Base-by-base conservation (phyloP, 2,329 filamentous ascomycete species). In the Coniella lustricola region DNA sequence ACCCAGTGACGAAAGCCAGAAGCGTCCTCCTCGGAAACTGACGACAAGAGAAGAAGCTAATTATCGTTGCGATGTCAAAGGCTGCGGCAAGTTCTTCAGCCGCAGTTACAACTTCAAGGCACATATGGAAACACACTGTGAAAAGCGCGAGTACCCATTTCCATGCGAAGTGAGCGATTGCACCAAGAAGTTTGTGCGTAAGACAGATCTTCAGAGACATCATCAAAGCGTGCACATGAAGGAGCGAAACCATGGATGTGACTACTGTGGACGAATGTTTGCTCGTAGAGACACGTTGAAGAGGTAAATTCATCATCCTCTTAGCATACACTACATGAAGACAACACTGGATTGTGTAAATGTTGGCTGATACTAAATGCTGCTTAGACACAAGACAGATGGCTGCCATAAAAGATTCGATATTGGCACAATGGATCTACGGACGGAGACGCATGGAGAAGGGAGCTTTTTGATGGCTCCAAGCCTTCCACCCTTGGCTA, bases 91-190 rank as follows among this genome's bases (percentile, higher is more conserved):
- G 63, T 76, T 84, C 14, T 95, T 95, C 63, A 87, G 87, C 55
- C 75, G 90, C 53, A 84, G 81, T 59, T 94, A 91, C 70, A 95
- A 95, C 67, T 88, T 84, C 68, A 90, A 87, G 60, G 85, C 88
- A 25, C 90, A 95, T 63, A 77, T 90, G 75, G 84, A 90, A 60
- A 90, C 83, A 1, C 90, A 95, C 61, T 82, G 93, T 60, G 81
- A 87, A 13, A 76, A 79, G 51, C 76, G 85, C 49, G 79, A 80
- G 58, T 87, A 86, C 58, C 81, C 83, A 0, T 85, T 88, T 59
- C 73, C 75, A 1, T 95, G 90, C 64, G 69, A 70, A 1, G 69
- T 81, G 25, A 64, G 73, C 2, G 76, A 75, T 45, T 95, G 90
- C 66, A 74, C 68, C 56, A 88, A 85, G 67, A 79, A 79, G 44